Base-by-base conservation (phyloP, 768 basidiomycete species). In the Leucosporidium yakuticum region DNA sequence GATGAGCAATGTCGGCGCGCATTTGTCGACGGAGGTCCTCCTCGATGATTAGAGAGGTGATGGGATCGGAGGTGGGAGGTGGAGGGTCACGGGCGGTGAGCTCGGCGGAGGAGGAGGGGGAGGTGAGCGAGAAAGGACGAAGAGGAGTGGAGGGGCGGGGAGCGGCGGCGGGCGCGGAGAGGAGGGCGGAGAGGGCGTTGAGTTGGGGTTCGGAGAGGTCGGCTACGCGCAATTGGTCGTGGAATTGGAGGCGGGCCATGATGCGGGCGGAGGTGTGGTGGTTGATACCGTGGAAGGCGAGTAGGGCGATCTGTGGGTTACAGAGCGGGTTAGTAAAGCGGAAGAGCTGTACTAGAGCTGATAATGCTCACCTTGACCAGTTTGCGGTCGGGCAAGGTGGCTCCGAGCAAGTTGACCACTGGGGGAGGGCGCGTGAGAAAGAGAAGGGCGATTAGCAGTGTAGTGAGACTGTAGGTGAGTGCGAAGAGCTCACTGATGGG, bases 211-310 rank as follows among this genome's bases (percentile, higher is more conserved):
- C 87, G 32, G 90, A 86, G 39, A 99, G 83, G 77, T 91, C 85
- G 59, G 84, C 84, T 72, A 99, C 86, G 78, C 84, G 86, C 80
- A 88, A 86, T 70, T 83, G 83, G 82, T 91, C 86, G 79, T 97
- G 93, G 62, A 99, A 90, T 76, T 90, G 89, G 55, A 96, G 85
- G 68, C 96, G 87, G 15, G 94, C 91, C 76, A 95, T 92, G 39
- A 99, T 83, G 34, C 88, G 87, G 65, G 85, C 83, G 14, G 94
- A 85, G 21, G 85, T 89, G 69, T 83, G 80, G 74, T 82, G 84
- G 8, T 89, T 90, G 75, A 99, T 83, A 29, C 96, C 96, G 77
- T 93, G 92, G 81, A 97, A 92, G 60, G 83, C 82, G 20, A 88
- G 90, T 67, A 99, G 80, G n/a, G 93, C 95, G 80, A 87, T 86